Evolutionary conservation across 2,329 filamentous ascomycete genomes (phyloP).

Genomic region (Xylaria hypoxylon): DNA sequence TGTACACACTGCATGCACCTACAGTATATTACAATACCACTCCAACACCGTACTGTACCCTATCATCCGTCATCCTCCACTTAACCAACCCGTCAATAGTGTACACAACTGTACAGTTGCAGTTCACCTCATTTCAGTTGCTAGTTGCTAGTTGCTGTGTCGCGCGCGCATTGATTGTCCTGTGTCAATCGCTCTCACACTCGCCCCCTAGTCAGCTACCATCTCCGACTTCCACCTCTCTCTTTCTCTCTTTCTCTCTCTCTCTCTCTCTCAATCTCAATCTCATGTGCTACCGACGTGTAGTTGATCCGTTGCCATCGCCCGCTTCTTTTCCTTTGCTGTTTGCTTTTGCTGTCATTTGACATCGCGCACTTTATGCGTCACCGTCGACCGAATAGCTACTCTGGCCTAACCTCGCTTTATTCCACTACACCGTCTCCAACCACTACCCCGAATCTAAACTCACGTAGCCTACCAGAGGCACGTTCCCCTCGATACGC

Average conservation of each 20-base stretch:
- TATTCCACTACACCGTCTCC: not conserved
- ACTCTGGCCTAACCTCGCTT: not conserved
- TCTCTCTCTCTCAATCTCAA: not conserved
- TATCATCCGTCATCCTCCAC: slow-evolving; percentile 30
- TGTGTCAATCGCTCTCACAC: slow-evolving; percentile 12
- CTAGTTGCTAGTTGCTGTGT: too few relatives aligned
- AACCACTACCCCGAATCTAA: not conserved
- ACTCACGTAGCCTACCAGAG: not conserved
- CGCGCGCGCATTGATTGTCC: slow-evolving; percentile 18
- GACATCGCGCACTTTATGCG: slow-evolving; percentile 1
- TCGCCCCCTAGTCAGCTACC: not conserved
- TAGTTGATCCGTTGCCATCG: not conserved
- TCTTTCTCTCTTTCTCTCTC: not conserved
- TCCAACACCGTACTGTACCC: slow-evolving; percentile 1
- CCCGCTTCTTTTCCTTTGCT: slow-evolving; percentile 1
- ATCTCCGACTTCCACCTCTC: slow-evolving; percentile 2
- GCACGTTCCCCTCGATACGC: not conserved
- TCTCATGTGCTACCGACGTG: not conserved
- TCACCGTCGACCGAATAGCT: not conserved
- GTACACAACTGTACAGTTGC: slow-evolving; percentile 15
- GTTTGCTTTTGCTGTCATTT: not conserved
- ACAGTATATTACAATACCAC: not conserved
- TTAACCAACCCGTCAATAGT: slow-evolving; percentile 22
- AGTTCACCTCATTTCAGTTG: slow-evolving; percentile 28
- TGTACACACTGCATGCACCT: not conserved